Evolutionary conservation across 2,329 filamentous ascomycete genomes (phyloP).

Genomic region (Clonostachys rosea): DNA sequence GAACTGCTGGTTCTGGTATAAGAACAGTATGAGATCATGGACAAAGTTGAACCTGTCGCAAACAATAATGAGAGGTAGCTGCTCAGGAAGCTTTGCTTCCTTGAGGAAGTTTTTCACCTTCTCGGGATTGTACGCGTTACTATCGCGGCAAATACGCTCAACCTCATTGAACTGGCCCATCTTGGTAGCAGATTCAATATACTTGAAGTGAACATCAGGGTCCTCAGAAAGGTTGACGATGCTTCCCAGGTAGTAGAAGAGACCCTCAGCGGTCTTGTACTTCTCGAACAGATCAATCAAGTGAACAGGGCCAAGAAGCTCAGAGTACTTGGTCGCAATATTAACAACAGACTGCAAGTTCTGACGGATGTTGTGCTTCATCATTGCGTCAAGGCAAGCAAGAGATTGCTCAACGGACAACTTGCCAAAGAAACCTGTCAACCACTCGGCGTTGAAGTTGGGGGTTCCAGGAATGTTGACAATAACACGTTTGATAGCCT

Average conservation of each 20-base stretch:
- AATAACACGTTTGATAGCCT: conserved; percentile 83
- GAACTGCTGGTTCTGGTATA: conserved; percentile 99
- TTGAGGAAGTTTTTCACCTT: conserved; percentile 99
- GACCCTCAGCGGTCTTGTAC: conserved; percentile 92
- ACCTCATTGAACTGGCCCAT: conserved; percentile 95
- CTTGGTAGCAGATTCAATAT: conserved; percentile 92
- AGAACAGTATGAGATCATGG: conserved; percentile 90
- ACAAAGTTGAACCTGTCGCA: conserved; percentile 99
- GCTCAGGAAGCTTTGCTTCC: conserved; percentile 86
- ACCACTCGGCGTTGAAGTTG: conserved; percentile 86
- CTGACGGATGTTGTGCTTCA: conserved; percentile 93
- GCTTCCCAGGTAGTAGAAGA: conserved; percentile 97
- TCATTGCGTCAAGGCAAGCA: conserved; percentile 93
- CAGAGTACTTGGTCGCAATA: conserved; percentile 96
- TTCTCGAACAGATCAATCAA: conserved; percentile 95
- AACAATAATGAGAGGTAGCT: conserved; percentile 94
- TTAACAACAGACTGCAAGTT: conserved; percentile 94
- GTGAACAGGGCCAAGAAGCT: conserved; percentile 80
- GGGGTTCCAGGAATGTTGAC: conserved; percentile 77
- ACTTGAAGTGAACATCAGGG: conserved; percentile 96
- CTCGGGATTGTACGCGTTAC: conserved; percentile 82
- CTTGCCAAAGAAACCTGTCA: conserved; percentile 88
- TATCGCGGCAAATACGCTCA: conserved; percentile 94
- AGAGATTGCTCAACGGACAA: conserved; percentile 93
- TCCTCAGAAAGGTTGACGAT: conserved; percentile 97